Percentiles rank a stretch among this genome's conserved stretches.
Evolutionary conservation across 257 asterid species (phyloP).

Genomic region (Ajuga chamaepitys): DNA sequence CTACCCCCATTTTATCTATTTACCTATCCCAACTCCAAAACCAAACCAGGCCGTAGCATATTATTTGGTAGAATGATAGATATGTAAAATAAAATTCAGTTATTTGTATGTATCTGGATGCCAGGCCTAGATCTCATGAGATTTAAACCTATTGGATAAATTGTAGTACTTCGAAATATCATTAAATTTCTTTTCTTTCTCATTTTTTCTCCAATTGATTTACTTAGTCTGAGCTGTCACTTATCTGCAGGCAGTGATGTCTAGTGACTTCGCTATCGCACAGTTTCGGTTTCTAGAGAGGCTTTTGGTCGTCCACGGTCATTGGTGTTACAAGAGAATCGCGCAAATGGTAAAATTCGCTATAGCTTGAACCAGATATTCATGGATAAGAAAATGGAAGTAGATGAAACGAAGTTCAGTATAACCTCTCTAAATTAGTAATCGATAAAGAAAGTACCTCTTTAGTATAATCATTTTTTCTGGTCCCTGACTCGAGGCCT

Average conservation of each 20-base stretch:
- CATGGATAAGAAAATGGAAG: too few relatives aligned
- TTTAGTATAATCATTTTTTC: too few relatives aligned
- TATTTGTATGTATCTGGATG: background rate
- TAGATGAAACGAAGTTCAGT: too few relatives aligned
- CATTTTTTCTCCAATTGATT: background rate
- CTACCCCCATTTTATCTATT: too few relatives aligned
- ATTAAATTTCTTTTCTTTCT: background rate
- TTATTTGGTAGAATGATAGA: background rate
- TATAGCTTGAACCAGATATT: background rate
- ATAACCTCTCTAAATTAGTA: too few relatives aligned
- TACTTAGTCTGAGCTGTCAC: constrained; percentile 20
- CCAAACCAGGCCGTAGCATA: too few relatives aligned
- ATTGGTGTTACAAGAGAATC: constrained; percentile 98
- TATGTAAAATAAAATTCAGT: background rate
- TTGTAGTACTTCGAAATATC: background rate
- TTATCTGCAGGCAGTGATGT: constrained; percentile 98
- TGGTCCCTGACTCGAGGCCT: too few relatives aligned
- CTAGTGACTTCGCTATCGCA: constrained; percentile 96
- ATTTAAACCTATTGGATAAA: background rate
- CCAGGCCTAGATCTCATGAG: background rate
- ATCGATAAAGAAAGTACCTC: too few relatives aligned
- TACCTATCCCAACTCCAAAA: too few relatives aligned
- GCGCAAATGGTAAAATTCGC: constrained; percentile 82
- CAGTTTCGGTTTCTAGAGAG: constrained; percentile 94
- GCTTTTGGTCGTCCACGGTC: constrained; percentile 94